Evolutionary conservation across 1,284 basidiomycete species (phyloP), one percentile per base, ranked within the genome.

Genomic region (Microstroma glucosiphilum): DNA sequence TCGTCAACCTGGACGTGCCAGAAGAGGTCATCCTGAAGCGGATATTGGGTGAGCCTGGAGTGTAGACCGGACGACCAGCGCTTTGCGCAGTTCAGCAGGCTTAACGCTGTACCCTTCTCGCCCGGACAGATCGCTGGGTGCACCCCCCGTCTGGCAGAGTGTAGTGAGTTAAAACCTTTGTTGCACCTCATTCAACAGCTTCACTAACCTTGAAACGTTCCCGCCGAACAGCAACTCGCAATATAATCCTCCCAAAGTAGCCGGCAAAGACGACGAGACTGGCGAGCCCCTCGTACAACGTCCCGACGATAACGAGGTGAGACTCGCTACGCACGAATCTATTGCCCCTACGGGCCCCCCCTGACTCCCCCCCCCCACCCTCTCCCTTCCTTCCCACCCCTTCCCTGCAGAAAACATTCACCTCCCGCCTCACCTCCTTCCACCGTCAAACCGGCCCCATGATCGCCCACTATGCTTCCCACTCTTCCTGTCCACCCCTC

Each of bases 141-240:
- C 94, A 97, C 79, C 83, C 91, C 1, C 86, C 91, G 1, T 93
- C 90, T 0, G 96, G 96, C 6, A 85, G 94, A 21, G 89, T 97
- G 13, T 99, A 99, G 30, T 37, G 30, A 37, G 30, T 37, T 37
- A 9, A 37, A 9, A 37, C 30, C 30, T 4, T 4, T 37, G 30
- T 9, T 37, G 30, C 3, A 9, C 30, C 3, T 37, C 30, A 37
- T 37, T 37, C 4, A n/a, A n/a, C n/a, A n/a, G n/a, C n/a, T n/a
- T n/a, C n/a, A n/a, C n/a, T n/a, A n/a, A n/a, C n/a, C n/a, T n/a
- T n/a, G n/a, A n/a, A n/a, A n/a, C n/a, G 30, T 37, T 37, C 30
- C 30, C 30, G 30, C 3, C 30, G 30, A 37, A 37, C 30, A 37
- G 30, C 66, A 74, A 79, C 57, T 68, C 76, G 40, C 68, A 67